A percentile compares a stretch with the other conserved stretches of the same genome.
Conservation (phyloP, 805 yeast species). For the Komagataella ulmi region DNA sequence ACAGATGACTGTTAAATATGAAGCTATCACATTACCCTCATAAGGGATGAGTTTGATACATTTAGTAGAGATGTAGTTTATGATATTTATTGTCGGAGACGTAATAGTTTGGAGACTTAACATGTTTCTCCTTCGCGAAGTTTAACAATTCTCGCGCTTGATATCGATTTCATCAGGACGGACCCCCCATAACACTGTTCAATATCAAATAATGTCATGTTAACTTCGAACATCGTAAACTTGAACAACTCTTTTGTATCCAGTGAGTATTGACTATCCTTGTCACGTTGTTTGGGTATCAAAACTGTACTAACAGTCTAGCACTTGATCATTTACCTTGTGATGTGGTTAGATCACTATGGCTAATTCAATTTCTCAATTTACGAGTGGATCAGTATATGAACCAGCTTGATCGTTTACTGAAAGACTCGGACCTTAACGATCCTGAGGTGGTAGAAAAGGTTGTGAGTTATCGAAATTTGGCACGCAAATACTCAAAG, state of each 20-base stretch:
- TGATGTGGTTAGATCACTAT: conserved; percentile 21
- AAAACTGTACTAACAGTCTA: neutral
- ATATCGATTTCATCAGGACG: neutral
- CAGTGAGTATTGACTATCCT: neutral
- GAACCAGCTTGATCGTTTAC: conserved; percentile 2
- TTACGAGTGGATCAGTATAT: conserved; percentile 10
- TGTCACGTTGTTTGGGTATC: too few relatives aligned
- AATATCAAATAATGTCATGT: neutral
- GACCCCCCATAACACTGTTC: neutral
- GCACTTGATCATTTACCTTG: conserved; percentile 23
- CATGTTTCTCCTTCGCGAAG: neutral
- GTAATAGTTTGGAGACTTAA: neutral
- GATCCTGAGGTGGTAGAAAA: neutral
- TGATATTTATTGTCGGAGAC: neutral
- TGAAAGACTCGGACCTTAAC: neutral
- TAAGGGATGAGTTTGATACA: neutral
- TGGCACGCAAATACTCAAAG: conserved; percentile 7
- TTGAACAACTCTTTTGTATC: conserved; percentile 3
- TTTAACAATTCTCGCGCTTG: neutral
- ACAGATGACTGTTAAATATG: neutral
- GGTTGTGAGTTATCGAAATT: conserved; percentile 1
- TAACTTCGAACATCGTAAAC: neutral
- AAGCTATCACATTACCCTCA: neutral
- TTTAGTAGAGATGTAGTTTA: neutral
- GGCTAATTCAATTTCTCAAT: conserved; percentile 20